phyloP scores from a whole-genome alignment of 139 green algal genomes.

The Micractinium sp. region DNA sequence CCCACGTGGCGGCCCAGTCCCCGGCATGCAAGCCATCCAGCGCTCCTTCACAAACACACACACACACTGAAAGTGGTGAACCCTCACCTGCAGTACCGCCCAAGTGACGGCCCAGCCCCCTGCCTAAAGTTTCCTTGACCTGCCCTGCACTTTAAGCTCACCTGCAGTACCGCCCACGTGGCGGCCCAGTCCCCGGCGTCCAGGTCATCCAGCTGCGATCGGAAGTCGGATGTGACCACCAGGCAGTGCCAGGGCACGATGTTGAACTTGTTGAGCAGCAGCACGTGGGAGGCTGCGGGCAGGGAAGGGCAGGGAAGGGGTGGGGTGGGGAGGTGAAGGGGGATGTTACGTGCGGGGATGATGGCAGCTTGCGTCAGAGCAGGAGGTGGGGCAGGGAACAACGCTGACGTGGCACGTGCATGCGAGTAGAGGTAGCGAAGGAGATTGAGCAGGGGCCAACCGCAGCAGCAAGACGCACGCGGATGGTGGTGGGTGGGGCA shows the following conservation, averaged over 20 bases:
- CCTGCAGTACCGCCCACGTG: constrained; percentile 58
- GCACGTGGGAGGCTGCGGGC: constrained; percentile 36
- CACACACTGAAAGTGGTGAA: too few relatives aligned
- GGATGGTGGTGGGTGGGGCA: neutral
- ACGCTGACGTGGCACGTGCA: neutral
- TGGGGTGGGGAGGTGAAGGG: neutral
- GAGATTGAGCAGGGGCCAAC: too few relatives aligned
- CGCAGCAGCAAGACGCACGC: neutral
- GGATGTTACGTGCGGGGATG: neutral
- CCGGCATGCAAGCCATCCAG: constrained; percentile 58
- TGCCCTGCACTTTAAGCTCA: too few relatives aligned
- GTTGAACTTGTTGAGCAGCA: constrained; percentile 63
- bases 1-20: constrained; percentile 69
- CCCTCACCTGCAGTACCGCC: constrained; percentile 51
- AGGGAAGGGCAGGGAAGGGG: neutral
- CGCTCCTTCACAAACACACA: neutral
- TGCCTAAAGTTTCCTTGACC: too few relatives aligned
- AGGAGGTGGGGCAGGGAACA: neutral
- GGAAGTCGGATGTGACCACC: constrained; percentile 78
- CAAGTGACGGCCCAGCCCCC: constrained; percentile 68
- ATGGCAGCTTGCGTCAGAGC: neutral
- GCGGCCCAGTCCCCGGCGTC: constrained; percentile 66
- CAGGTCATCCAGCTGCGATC: constrained; percentile 73
- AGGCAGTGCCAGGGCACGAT: constrained; percentile 63
- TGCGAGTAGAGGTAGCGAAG: too few relatives aligned